These are phyloP conservation scores for Gilbertella persicaria DNA, from an alignment of 371 early-diverging fungal genomes.

Conservation along the genomic window DNA sequence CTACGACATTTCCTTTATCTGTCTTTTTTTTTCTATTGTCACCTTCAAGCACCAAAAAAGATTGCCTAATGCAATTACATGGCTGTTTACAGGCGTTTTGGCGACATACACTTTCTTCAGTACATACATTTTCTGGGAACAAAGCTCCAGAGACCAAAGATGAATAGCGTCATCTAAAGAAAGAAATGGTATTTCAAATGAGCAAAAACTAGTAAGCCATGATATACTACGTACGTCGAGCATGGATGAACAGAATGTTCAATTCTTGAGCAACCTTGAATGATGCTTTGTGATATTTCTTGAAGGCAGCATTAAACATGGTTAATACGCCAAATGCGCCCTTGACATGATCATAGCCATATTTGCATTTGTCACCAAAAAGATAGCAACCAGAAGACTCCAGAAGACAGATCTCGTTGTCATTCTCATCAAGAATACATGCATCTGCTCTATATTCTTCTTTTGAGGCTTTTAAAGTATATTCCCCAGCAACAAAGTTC, in stretches of 20 bases:
- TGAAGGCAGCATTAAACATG: conserved; percentile 9
- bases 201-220: conserved; percentile 9
- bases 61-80: conserved; percentile 15
- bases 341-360: conserved; percentile 16
- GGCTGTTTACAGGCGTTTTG: conserved; percentile 4
- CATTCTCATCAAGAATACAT: conserved; percentile 5
- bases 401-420: conserved; percentile 7
- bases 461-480: conserved; percentile 9
- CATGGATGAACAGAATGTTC: conserved; percentile 9
- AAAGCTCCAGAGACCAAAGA: conserved; percentile 22
- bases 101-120: conserved; percentile 11
- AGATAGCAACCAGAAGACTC: conserved; percentile 10
- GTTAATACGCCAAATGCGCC: conserved; percentile 5
- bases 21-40: neutral
- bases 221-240: conserved; percentile 11
- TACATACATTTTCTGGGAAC: conserved; percentile 9
- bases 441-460: conserved; percentile 17
- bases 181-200: neutral
- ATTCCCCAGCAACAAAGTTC: conserved; percentile 10
- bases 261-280: conserved; percentile 5
- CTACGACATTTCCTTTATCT: conserved; percentile 4
- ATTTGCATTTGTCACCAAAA: conserved; percentile 6
- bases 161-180: conserved; percentile 16
- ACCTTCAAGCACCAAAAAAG: conserved; percentile 14
- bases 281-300: conserved; percentile 5